Evolutionary conservation across 139 green algal genomes (phyloP).

Genomic region (Micractinium sp.): DNA sequence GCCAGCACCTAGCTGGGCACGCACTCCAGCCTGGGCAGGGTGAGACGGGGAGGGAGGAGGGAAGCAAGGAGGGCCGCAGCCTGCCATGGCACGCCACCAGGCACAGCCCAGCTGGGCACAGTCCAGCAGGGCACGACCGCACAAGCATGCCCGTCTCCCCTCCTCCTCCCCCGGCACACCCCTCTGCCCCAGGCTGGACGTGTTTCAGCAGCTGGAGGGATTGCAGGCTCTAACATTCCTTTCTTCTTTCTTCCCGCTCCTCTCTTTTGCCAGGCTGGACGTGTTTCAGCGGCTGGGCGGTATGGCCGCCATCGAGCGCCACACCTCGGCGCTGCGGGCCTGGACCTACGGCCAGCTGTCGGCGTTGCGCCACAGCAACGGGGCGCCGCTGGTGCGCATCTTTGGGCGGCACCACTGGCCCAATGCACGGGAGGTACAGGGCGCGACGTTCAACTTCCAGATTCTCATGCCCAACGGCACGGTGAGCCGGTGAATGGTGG

Average conservation of each 20-base stretch:
- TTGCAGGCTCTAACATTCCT: constrained; percentile 7
- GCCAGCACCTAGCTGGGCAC: background rate
- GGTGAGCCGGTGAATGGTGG: background rate
- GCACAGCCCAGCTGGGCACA: background rate
- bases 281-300: constrained; percentile 67
- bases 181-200: constrained; percentile 47
- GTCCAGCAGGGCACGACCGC: too few relatives aligned
- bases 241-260: background rate
- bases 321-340: constrained; percentile 43
- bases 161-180: background rate
- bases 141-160: background rate
- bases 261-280: constrained; percentile 44
- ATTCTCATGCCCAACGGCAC: constrained; percentile 52
- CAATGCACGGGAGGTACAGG: constrained; percentile 56
- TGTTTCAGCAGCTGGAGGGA: constrained; percentile 66
- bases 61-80: too few relatives aligned
- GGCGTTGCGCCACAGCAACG: constrained; percentile 71
- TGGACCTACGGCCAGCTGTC: constrained; percentile 45
- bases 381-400: constrained; percentile 65
- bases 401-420: constrained; percentile 70
- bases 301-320: constrained; percentile 47
- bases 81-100: too few relatives aligned
- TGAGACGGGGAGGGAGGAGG: too few relatives aligned
- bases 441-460: constrained; percentile 81
- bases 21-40: background rate